Evolutionary conservation across 106 monocot genomes (phyloP).

Genomic region (Phalaenopsis equestris): DNA sequence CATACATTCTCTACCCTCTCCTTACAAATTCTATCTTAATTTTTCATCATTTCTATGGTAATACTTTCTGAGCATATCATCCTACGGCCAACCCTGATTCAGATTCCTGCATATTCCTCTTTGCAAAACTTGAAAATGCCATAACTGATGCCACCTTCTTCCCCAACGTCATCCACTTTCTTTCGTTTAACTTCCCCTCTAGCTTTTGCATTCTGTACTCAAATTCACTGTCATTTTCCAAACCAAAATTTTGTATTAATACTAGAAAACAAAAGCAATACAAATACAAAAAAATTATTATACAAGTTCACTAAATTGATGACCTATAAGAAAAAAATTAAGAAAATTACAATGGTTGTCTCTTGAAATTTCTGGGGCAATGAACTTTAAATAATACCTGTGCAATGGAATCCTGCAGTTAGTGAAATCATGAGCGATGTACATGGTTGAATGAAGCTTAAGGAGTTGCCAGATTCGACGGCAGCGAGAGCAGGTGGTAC

Average conservation of each 20-base stretch:
- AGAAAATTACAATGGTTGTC: too few species aligned
- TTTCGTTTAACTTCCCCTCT: slow-evolving; percentile 35
- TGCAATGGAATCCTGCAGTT: slow-evolving; percentile 46
- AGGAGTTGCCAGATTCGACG: slow-evolving; percentile 70
- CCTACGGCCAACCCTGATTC: too few species aligned
- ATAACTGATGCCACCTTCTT: slow-evolving; percentile 46
- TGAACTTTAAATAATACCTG: slow-evolving; percentile 12
- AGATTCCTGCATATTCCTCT: slow-evolving; percentile 12
- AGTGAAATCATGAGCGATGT: slow-evolving; percentile 16
- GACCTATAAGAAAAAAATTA: too few species aligned
- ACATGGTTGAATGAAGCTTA: slow-evolving; percentile 59
- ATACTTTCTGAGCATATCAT: too few species aligned
- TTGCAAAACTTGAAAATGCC: slow-evolving; percentile 37
- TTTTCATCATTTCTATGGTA: too few species aligned
- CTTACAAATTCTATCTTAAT: too few species aligned
- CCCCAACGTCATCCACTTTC: slow-evolving; percentile 48
- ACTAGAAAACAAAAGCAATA: too few species aligned
- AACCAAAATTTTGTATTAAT: too few species aligned
- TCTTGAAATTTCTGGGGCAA: too few species aligned
- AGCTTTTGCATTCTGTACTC: slow-evolving; percentile 29
- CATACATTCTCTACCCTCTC: too few species aligned
- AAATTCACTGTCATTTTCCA: slow-evolving; percentile 33
- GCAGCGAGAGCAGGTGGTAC: slow-evolving; percentile 35
- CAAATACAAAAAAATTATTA: too few species aligned
- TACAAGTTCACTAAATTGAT: too few species aligned